Conservation (phyloP, 495 filamentous ascomycete genomes). For the Xylaria sp. region DNA sequence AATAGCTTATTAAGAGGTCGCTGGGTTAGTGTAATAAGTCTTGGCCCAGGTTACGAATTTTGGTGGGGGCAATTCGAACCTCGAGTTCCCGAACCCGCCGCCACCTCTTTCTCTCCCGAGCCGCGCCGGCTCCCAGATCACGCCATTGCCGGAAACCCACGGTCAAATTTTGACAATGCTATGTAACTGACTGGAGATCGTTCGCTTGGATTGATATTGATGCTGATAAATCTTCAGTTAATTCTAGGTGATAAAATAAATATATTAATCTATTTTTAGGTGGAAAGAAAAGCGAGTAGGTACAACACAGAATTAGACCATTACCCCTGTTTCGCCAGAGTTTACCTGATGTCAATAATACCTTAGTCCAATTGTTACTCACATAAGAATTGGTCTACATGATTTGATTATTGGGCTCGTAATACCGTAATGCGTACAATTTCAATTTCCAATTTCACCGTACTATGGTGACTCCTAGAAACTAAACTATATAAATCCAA, state of each 20-base stretch:
- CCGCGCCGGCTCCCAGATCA: conserved; percentile 27
- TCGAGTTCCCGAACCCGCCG: background rate
- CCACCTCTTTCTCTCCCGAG: conserved; percentile 4
- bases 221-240: background rate
- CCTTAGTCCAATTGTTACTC: too few relatives aligned
- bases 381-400: too few relatives aligned
- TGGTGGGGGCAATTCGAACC: conserved; percentile 27
- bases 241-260: background rate
- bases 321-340: too few relatives aligned
- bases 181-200: background rate
- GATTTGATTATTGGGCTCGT: too few relatives aligned
- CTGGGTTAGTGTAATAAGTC: background rate
- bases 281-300: too few relatives aligned
- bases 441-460: too few relatives aligned
- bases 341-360: too few relatives aligned
- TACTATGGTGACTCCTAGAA: background rate
- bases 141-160: conserved; percentile 26
- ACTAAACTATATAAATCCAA: background rate
- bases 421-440: too few relatives aligned
- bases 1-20: conserved; percentile 13
- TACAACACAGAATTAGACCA: too few relatives aligned
- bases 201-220: background rate
- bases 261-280: too few relatives aligned
- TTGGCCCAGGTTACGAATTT: conserved; percentile 26
- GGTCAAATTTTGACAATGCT: background rate